Evolutionary conservation across 2,329 filamentous ascomycete genomes (phyloP).

Genomic region (Gaeumannomyces tritici): DNA sequence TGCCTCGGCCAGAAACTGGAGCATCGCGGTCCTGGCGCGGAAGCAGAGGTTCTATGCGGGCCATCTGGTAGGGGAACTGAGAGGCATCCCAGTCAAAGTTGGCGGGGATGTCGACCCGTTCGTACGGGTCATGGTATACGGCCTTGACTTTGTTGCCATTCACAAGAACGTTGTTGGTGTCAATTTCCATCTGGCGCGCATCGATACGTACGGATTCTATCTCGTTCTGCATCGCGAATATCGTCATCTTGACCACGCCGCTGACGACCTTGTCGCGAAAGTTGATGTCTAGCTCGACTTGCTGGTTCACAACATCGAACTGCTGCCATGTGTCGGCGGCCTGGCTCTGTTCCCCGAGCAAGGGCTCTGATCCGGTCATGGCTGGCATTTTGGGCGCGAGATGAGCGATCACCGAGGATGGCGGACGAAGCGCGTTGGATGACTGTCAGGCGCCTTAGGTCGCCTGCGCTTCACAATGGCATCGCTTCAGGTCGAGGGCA

Average conservation of each 20-base stretch:
- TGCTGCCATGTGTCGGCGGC: slow-evolving; percentile 16
- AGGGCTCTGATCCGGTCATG: slow-evolving; percentile 7
- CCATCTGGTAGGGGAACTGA: slow-evolving; percentile 66
- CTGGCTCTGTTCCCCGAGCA: slow-evolving; percentile 6
- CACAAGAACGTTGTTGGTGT: slow-evolving; percentile 42
- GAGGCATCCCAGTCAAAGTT: slow-evolving; percentile 56
- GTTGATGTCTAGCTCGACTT: slow-evolving; percentile 82
- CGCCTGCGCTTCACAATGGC: background rate
- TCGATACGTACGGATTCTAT: slow-evolving; percentile 49
- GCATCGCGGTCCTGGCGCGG: slow-evolving; percentile 42
- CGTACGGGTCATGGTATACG: slow-evolving; percentile 56
- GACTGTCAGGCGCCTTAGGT: background rate
- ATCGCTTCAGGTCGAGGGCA: background rate
- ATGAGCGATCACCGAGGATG: background rate
- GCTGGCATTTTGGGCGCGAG: slow-evolving; percentile 15
- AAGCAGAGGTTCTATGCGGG: slow-evolving; percentile 49
- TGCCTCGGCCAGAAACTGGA: slow-evolving; percentile 43
- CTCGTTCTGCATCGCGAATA: slow-evolving; percentile 51
- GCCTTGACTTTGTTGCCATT: slow-evolving; percentile 33
- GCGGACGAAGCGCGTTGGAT: background rate
- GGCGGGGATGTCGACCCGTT: slow-evolving; percentile 49
- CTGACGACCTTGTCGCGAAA: slow-evolving; percentile 66
- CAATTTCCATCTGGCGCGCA: slow-evolving; percentile 52
- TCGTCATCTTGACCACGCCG: slow-evolving; percentile 72
- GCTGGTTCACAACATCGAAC: slow-evolving; percentile 65